Evolutionary conservation across 352 stramenopile genomes (phyloP).

Genomic region (Globisporangium splendens): DNA sequence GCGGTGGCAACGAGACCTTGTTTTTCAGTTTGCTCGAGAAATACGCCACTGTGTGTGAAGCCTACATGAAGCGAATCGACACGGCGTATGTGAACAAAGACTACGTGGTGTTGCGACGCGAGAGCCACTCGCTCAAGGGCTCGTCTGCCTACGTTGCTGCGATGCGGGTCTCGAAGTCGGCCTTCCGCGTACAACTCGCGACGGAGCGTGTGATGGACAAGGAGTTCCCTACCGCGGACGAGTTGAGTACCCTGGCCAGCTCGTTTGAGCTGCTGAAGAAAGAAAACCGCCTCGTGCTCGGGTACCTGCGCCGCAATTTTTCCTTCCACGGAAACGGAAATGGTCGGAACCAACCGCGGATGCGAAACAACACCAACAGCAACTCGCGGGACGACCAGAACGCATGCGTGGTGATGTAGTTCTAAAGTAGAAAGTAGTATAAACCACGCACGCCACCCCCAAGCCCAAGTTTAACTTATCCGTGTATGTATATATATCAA

Average conservation of each 20-base stretch:
- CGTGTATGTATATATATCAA: slow-evolving; percentile 13
- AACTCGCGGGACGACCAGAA: slow-evolving; percentile 45
- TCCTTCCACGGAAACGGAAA: slow-evolving; percentile 50
- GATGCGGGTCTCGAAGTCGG: slow-evolving; percentile 77
- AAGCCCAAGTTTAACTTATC: slow-evolving; percentile 12
- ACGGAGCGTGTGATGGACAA: slow-evolving; percentile 76
- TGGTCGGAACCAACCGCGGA: slow-evolving; percentile 15
- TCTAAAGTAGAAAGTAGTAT: no score
- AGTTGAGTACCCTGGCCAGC: slow-evolving; percentile 34
- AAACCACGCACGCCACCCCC: background rate
- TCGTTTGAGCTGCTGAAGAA: slow-evolving; percentile 61
- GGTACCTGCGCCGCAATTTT: slow-evolving; percentile 83
- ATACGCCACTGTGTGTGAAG: slow-evolving; percentile 64
- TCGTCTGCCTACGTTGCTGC: slow-evolving; percentile 82
- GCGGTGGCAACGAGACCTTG: slow-evolving; percentile 74
- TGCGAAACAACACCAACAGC: slow-evolving; percentile 15
- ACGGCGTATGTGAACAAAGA: slow-evolving; percentile 45
- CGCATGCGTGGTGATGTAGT: slow-evolving; percentile 66
- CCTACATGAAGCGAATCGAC: slow-evolving; percentile 78
- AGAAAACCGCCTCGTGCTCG: slow-evolving; percentile 68
- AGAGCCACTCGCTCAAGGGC: slow-evolving; percentile 87
- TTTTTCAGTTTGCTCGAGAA: slow-evolving; percentile 83
- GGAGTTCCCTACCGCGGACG: slow-evolving; percentile 25
- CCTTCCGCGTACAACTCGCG: slow-evolving; percentile 75
- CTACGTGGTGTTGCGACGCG: slow-evolving; percentile 61